Conservation (phyloP, 305 asterid genomes). For the Fraxinus sp. region DNA sequence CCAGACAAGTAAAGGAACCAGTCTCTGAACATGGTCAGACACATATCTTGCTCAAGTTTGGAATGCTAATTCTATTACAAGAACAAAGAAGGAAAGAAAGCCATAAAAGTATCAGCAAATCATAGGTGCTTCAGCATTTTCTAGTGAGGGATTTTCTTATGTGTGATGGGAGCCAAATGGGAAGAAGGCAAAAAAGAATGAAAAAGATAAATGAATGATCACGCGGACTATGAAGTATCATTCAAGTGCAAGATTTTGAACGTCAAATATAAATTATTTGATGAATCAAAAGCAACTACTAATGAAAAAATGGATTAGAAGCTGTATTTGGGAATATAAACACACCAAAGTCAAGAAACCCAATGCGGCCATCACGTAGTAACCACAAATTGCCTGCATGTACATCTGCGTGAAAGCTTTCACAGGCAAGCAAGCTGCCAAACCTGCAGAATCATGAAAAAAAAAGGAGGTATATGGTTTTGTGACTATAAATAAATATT, state of each 20-base stretch:
- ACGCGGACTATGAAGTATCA: background rate
- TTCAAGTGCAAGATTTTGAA: constrained; percentile 7
- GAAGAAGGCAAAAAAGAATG: background rate
- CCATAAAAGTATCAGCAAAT: background rate
- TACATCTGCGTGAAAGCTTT: constrained; percentile 92
- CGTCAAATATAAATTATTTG: background rate
- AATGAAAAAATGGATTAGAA: background rate
- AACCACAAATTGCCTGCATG: constrained; percentile 98
- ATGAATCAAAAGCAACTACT: background rate
- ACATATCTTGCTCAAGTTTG: background rate
- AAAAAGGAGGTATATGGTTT: constrained; percentile 4
- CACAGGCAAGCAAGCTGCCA: constrained; percentile 95
- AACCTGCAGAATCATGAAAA: constrained; percentile 51
- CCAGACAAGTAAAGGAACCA: background rate
- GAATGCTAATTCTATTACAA: constrained; percentile 3
- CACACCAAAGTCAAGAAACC: constrained; percentile 95
- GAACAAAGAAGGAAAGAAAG: background rate
- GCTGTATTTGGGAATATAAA: background rate
- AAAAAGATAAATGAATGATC: background rate
- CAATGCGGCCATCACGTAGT: constrained; percentile 95
- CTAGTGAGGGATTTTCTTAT: constrained; percentile 9
- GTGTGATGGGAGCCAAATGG: constrained; percentile 7
- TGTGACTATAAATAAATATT: constrained; percentile 10
- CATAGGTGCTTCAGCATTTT: background rate
- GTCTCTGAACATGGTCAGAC: background rate